Percentiles rank a stretch among this genome's conserved stretches.
Conservation (phyloP, 768 basidiomycete genomes). For the Kwoniella bestiolae region DNA sequence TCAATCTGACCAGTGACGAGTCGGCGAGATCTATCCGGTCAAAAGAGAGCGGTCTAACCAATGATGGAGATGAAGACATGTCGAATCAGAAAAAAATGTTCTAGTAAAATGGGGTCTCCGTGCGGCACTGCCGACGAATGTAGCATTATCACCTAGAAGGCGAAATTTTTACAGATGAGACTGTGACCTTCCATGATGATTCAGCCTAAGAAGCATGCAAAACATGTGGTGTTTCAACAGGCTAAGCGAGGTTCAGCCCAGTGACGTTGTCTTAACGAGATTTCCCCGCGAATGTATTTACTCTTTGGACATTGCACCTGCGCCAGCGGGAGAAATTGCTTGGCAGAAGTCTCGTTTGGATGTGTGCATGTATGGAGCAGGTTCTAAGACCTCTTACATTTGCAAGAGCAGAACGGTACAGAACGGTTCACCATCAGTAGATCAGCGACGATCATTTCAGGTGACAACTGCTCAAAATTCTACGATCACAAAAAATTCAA, state of each 20-base stretch:
- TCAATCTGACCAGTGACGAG: not conserved
- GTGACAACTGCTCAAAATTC: not conserved
- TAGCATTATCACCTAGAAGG: no score
- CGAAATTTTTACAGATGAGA: not conserved
- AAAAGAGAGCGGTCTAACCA: not conserved
- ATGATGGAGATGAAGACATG: not conserved
- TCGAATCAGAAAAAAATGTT: not conserved
- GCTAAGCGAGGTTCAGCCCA: not conserved
- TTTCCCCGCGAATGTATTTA: not conserved
- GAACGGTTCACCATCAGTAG: not conserved
- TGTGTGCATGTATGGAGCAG: not conserved
- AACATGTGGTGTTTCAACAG: not conserved
- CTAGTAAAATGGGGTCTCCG: not conserved
- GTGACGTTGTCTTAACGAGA: not conserved
- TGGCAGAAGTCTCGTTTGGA: not conserved
- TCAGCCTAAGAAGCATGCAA: not conserved
- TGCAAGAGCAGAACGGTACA: not conserved
- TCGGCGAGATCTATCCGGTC: not conserved
- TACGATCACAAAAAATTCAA: no score
- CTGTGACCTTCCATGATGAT: not conserved
- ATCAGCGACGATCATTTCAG: not conserved
- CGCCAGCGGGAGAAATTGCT: not conserved
- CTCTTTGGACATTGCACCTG: not conserved
- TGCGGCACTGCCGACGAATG: not conserved
- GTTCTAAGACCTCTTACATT: no score